A percentile compares a stretch with the other conserved stretches of the same genome.
Evolutionary conservation across 1,139 yeast genomes (phyloP).

Genomic region (Yamadazyma dushanensis): DNA sequence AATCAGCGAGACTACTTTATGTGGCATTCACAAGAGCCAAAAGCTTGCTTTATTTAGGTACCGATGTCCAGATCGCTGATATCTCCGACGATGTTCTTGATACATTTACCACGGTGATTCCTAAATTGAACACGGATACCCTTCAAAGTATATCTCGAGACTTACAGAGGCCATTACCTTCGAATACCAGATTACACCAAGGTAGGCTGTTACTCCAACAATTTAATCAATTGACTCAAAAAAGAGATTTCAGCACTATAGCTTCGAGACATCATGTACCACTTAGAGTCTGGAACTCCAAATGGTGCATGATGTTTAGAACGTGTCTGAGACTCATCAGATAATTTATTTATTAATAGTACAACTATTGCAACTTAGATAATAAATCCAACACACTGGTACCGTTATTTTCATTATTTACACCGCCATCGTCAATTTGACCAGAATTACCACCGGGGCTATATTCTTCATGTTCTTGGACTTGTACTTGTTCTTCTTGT

Average conservation of each 20-base stretch:
- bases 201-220: conserved; percentile 14
- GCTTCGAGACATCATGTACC: conserved; percentile 2
- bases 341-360: too few relatives aligned
- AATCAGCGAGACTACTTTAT: conserved; percentile 45
- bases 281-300: too few relatives aligned
- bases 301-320: too few relatives aligned
- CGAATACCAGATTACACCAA: conserved; percentile 7
- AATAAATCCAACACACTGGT: conserved; percentile 29
- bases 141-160: conserved; percentile 9
- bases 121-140: conserved; percentile 12
- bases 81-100: conserved; percentile 10
- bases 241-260: background rate
- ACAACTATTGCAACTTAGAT: conserved; percentile 29
- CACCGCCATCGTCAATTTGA: background rate
- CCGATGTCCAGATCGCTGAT: conserved; percentile 11
- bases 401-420: conserved; percentile 6
- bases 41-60: conserved; percentile 43
- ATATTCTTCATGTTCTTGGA: conserved; percentile 18
- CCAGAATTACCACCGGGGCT: conserved; percentile 18
- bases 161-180: conserved; percentile 12
- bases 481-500: conserved; percentile 17
- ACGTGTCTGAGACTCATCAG: too few relatives aligned
- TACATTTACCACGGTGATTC: conserved; percentile 16
- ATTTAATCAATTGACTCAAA: conserved; percentile 8
- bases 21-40: conserved; percentile 70